Evolutionary conservation across 2,329 filamentous ascomycete genomes (phyloP).

Genomic region (Trichoderma atroviride): DNA sequence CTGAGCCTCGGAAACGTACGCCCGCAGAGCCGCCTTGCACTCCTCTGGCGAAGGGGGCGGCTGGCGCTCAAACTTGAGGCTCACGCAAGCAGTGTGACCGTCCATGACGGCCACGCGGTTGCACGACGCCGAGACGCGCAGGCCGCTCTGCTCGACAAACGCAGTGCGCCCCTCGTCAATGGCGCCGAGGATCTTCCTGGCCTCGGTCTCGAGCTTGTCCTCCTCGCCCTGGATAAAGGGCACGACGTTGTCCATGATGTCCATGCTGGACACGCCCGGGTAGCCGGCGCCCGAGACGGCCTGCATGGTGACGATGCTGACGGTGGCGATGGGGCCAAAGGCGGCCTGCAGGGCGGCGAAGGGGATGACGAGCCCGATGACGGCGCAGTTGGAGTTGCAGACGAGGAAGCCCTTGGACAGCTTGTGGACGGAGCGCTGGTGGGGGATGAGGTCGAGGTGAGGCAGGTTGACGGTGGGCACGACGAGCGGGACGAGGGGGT

Average conservation of each 20-base stretch:
- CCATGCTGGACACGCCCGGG: constrained; percentile 89
- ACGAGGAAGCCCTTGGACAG: constrained; percentile 88
- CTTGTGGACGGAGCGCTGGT: constrained; percentile 74
- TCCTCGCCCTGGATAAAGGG: constrained; percentile 93
- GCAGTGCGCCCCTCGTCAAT: constrained; percentile 72
- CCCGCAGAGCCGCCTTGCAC: constrained; percentile 76
- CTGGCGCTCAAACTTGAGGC: constrained; percentile 75
- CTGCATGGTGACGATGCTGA: constrained; percentile 88
- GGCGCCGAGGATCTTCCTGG: constrained; percentile 86
- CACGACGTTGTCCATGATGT: constrained; percentile 94
- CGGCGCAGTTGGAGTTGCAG: constrained; percentile 98
- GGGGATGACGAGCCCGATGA: constrained; percentile 93
- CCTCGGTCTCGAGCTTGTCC: constrained; percentile 93
- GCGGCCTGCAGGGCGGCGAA: constrained; percentile 85
- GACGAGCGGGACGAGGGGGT: constrained; percentile 87
- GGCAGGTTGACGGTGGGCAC: constrained; percentile 86
- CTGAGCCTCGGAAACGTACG: constrained; percentile 82
- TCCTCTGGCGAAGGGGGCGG: constrained; percentile 74
- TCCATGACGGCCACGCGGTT: constrained; percentile 95
- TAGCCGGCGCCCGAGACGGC: constrained; percentile 92
- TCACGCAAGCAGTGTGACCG: constrained; percentile 94
- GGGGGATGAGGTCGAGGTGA: constrained; percentile 90
- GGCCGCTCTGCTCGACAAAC: constrained; percentile 72
- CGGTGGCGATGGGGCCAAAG: constrained; percentile 79
- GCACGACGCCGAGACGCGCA: constrained; percentile 84